Base-by-base conservation (phyloP, 805 yeast genomes). In the Pichia californica region DNA sequence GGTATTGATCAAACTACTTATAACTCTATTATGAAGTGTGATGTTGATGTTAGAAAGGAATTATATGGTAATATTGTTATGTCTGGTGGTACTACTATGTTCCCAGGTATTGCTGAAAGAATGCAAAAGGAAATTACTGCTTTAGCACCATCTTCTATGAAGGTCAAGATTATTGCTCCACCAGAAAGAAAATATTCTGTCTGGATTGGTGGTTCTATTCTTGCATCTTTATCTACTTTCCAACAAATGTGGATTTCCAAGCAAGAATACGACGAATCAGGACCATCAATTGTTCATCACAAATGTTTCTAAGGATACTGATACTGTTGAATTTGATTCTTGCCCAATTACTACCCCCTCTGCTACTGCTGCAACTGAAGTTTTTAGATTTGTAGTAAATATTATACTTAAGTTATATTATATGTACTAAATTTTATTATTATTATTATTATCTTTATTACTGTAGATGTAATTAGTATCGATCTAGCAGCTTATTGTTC, bases 201-300 rank as follows among this genome's bases (percentile, higher is more conserved):
- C 76, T 93, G 99, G 99, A 93, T 93, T 57, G 99, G 99, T 81
- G 99, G 99, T 77, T 93, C 98, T 61, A 93, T 93, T 67, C 83
- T 93, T 73, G 96, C 99, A 57, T 88, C 97, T 49, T 83, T 93
- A 70, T 87, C 96, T 53, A 93, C 99, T 71, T 93, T 93, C 97
- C 98, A 93, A 81, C 98, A 93, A 77, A 91, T 93, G 98, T 93
- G 99, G 99, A 88, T 93, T 86, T 89, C 98, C 68, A 93, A 93
- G 83, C 98, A 93, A 79, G 99, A 93, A 81, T 93, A 93, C 85
- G 99, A 93, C 83, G 99, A 93, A 80, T 87, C 96, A 76, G 99
- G 99, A 68, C 99, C 99, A 66, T 88, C 97, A 54, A 93, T 93
- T 69, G 99, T 93, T 64, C 93, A 85, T 82, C 89, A 84, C 76